A percentile compares a stretch with the other conserved stretches of the same genome.
These are phyloP conservation scores for Pythium chondricola DNA, from an alignment of 352 stramenopile genomes.

Conservation along the genomic window DNA sequence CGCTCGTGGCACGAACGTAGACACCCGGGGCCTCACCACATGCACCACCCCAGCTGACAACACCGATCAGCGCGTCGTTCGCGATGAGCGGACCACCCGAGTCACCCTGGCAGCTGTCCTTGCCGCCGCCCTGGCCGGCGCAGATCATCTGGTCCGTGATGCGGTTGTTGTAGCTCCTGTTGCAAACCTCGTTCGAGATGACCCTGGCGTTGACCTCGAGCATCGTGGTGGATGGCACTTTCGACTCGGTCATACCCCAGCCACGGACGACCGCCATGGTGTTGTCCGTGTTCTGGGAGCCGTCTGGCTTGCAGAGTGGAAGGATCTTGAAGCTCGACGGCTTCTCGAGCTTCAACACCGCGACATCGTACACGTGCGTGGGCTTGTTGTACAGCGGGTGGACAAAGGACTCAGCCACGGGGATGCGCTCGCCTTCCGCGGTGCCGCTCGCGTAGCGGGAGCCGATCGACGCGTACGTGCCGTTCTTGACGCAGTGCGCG, in stretches of 20 bases:
- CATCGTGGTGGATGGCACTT: slow-evolving; percentile 27
- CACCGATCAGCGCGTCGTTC: slow-evolving; percentile 41
- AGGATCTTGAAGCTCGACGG: slow-evolving; percentile 26
- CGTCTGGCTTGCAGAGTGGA: slow-evolving; percentile 28
- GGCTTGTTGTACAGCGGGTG: slow-evolving; percentile 54
- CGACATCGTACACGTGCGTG: slow-evolving; percentile 46
- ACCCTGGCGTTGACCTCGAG: slow-evolving; percentile 54
- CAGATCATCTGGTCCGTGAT: slow-evolving; percentile 64
- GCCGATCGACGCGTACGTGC: slow-evolving; percentile 40
- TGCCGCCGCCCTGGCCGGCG: slow-evolving; percentile 34
- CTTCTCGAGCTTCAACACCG: slow-evolving; percentile 52
- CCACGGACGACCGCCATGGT: slow-evolving; percentile 46
- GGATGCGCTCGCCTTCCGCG: slow-evolving; percentile 39
- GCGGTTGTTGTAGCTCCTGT: slow-evolving; percentile 44
- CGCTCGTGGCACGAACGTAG: slow-evolving; percentile 44
- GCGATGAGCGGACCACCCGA: slow-evolving; percentile 54
- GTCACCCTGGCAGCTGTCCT: slow-evolving; percentile 57
- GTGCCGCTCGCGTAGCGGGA: slow-evolving; percentile 35
- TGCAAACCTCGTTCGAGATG: slow-evolving; percentile 50
- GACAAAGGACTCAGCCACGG: slow-evolving; percentile 32
- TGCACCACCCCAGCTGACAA: slow-evolving; percentile 63
- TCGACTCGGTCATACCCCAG: slow-evolving; percentile 53
- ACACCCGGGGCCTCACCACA: slow-evolving; percentile 49
- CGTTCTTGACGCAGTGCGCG: slow-evolving; percentile 60
- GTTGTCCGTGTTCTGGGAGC: slow-evolving; percentile 42